A percentile compares a stretch with the other conserved stretches of the same genome.
These are phyloP conservation scores for Onygenales sp. DNA, from an alignment of 2,329 filamentous ascomycete genomes.

Conservation along the genomic window DNA sequence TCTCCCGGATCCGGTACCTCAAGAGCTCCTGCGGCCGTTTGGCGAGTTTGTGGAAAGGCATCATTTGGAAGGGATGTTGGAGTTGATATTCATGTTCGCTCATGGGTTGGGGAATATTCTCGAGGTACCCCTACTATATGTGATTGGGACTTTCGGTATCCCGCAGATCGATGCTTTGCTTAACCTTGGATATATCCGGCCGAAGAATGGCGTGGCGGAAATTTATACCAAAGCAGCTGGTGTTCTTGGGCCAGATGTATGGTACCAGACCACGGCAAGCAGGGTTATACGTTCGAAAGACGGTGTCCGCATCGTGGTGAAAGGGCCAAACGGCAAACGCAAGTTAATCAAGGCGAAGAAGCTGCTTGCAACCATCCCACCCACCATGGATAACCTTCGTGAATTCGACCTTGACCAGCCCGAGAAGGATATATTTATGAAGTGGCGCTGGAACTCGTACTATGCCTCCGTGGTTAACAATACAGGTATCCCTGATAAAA, in stretches of 20 bases:
- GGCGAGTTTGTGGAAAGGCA: conserved; percentile 18
- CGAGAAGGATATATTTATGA: conserved; percentile 29
- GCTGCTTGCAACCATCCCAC: conserved; percentile 36
- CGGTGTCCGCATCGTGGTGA: conserved; percentile 20
- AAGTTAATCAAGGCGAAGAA: conserved; percentile 30
- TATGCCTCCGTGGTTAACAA: conserved; percentile 31
- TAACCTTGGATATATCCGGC: too few relatives aligned
- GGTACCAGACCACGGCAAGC: not conserved
- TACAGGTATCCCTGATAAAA: conserved; percentile 25
- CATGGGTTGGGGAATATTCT: too few relatives aligned
- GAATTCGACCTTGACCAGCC: conserved; percentile 26
- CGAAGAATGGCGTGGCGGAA: not conserved
- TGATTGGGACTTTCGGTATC: too few relatives aligned
- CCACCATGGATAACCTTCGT: conserved; percentile 24
- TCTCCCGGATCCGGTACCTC: conserved; percentile 19
- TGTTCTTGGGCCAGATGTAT: not conserved
- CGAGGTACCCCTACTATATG: too few relatives aligned
- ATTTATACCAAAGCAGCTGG: not conserved
- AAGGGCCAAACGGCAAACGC: conserved; percentile 18
- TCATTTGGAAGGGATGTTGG: conserved; percentile 6
- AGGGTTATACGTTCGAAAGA: not conserved
- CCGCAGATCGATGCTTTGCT: too few relatives aligned
- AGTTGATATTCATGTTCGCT: too few relatives aligned
- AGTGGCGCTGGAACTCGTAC: conserved; percentile 30
- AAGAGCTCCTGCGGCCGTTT: conserved; percentile 20